Percentiles rank a stretch among this genome's conserved stretches.
phyloP scores from a whole-genome alignment of 129 eudicot genomes.

The Centaurea solstitialis region DNA sequence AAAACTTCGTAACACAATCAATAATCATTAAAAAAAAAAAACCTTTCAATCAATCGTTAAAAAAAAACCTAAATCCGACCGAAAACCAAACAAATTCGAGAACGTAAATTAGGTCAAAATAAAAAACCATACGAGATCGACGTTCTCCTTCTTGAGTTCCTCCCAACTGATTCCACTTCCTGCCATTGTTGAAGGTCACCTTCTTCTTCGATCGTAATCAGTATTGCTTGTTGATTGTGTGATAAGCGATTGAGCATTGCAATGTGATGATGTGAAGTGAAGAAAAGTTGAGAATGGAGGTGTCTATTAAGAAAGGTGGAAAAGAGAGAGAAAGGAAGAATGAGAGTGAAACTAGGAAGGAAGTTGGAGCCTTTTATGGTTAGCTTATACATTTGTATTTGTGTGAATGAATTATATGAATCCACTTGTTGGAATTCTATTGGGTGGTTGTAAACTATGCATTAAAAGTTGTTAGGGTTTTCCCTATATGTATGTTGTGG shows the following conservation, averaged over 20 bases:
- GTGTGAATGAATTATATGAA: not conserved
- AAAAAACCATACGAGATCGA: slow-evolving; percentile 56
- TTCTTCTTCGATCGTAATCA: too few relatives aligned
- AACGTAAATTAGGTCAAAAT: too few relatives aligned
- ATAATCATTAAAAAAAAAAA: too few relatives aligned
- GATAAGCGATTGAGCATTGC: slow-evolving; percentile 4
- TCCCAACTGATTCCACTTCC: slow-evolving; percentile 37
- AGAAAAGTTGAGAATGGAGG: not conserved
- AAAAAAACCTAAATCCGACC: not conserved
- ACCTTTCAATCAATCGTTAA: not conserved
- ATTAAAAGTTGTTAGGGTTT: not conserved
- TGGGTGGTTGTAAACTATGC: not conserved
- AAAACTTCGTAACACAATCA: too few relatives aligned
- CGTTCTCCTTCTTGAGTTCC: slow-evolving; percentile 61
- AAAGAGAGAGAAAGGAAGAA: slow-evolving; percentile 30
- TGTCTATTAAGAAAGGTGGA: slow-evolving; percentile 29
- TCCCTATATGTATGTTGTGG: not conserved
- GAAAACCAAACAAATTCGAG: not conserved
- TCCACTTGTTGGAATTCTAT: not conserved
- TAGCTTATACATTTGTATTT: slow-evolving; percentile 23
- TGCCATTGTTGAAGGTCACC: slow-evolving; percentile 39
- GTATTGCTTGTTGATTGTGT: slow-evolving; percentile 1
- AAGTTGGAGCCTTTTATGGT: slow-evolving; percentile 39
- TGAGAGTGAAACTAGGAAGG: slow-evolving; percentile 46
- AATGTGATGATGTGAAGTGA: slow-evolving; percentile 29